Base-by-base conservation (phyloP, 345 rosid genomes). In the Carallia pectinifolia region DNA sequence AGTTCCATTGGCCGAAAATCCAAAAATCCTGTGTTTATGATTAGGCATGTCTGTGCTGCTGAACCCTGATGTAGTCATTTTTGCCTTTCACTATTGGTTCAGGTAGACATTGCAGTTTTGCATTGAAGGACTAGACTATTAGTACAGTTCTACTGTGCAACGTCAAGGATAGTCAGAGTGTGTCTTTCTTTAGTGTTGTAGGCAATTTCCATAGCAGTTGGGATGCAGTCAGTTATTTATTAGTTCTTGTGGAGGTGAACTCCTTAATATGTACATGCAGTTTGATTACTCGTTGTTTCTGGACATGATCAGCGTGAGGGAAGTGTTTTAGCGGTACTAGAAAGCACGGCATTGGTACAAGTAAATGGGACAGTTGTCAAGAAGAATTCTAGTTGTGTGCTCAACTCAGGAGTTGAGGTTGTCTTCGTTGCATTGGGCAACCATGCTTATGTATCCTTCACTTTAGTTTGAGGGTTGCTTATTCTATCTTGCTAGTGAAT, bases 361-460 rank as follows among this genome's bases (percentile, higher is more conserved):
- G 81, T 84, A 66, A 91, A 93, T 69, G 87, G 94, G 65, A 76
- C 48, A 52, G n/a, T 71, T 65, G 71, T 91, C 74, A 82, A 74
- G 85, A 87, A 74, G 81, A 81, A 62, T 44, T n/a, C 80, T 61
- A 76, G 19, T 39, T 38, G 83, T 23, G 66, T 39, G 63, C 89
- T 91, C 63, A 82, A 76, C 69, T 87, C 97, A 0, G 96, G 98
- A 47, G 98, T 91, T 68, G 97, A 93, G 75, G 74, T 93, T 60
- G 80, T 82, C 60, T 89, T 93, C 66, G 92, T 96, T 73, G 36
- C 67, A 12, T 65, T 56, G 38, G 86, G 87, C 68, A 84, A 77
- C 79, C 87, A 88, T 81, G 89, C 93, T 69, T 93, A 86, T 71
- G 98, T 93, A 93, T 93, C 97, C 96, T 86, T 72, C 23, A 23